Evolutionary conservation across 169 alveolate genomes (phyloP).

Genomic region (Cyclospora cayetanensis): DNA sequence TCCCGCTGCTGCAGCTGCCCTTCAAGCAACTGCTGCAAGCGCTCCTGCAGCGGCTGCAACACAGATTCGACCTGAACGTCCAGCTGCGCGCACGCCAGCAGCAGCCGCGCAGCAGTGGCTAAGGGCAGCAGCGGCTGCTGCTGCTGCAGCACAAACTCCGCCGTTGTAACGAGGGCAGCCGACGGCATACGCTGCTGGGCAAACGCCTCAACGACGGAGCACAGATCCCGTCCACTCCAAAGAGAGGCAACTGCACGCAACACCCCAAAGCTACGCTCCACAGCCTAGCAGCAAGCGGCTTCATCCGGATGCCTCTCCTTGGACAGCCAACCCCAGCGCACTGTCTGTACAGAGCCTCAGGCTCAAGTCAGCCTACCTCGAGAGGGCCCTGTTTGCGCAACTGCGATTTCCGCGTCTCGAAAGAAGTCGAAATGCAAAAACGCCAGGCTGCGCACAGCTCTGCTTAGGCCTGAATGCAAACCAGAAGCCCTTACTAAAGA

Average conservation of each 20-base stretch:
- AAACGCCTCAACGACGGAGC: constrained; percentile 12
- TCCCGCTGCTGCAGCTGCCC: constrained; percentile 22
- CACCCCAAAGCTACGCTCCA: neutral
- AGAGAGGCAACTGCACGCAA: neutral
- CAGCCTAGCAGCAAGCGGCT: no score
- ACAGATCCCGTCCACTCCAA: neutral
- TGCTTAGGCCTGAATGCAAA: neutral
- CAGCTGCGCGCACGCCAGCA: constrained; percentile 19
- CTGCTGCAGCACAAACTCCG: neutral
- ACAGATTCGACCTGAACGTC: neutral
- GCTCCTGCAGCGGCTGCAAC: constrained; percentile 25
- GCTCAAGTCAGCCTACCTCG: neutral
- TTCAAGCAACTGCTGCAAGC: constrained; percentile 14
- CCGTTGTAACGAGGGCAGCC: neutral
- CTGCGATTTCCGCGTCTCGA: neutral
- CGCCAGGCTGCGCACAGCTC: neutral
- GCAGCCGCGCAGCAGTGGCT: constrained; percentile 38
- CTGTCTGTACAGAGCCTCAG: no score
- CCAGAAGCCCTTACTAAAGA: no score
- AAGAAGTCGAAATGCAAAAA: constrained; percentile 14
- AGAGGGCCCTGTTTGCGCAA: neutral
- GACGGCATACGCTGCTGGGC: constrained; percentile 1
- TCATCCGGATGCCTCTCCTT: no score
- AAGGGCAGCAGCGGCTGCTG: constrained; percentile 12
- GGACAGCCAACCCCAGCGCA: no score